Conservation (phyloP, 768 basidiomycete genomes). For the Hemileccinum rubropunctum region DNA sequence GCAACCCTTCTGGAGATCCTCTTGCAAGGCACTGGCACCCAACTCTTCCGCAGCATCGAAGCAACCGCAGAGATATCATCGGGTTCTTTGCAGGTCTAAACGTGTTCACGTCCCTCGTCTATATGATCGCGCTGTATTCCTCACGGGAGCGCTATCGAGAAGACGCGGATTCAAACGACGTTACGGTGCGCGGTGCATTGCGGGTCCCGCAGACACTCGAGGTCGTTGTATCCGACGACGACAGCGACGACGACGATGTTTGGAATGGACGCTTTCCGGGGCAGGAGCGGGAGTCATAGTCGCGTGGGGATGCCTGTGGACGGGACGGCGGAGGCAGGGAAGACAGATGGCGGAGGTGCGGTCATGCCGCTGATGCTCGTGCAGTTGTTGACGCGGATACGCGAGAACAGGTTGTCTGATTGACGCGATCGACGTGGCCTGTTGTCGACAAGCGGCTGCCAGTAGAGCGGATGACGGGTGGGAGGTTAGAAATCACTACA, state of each 20-base stretch:
- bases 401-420: constrained; percentile 61
- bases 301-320: constrained; percentile 29
- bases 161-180: constrained; percentile 43
- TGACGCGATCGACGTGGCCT: constrained; percentile 47
- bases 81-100: constrained; percentile 84
- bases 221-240: constrained; percentile 20
- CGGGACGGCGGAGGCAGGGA: constrained; percentile 17
- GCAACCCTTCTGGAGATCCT: constrained; percentile 51
- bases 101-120: constrained; percentile 77
- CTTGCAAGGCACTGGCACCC: constrained; percentile 43
- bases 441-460: constrained; percentile 71
- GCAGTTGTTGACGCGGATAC: constrained; percentile 59
- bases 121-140: constrained; percentile 82
- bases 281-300: constrained; percentile 26
- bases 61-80: constrained; percentile 64
- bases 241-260: constrained; percentile 9
- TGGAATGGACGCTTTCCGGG: constrained; percentile 23
- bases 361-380: constrained; percentile 63
- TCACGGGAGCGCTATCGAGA: constrained; percentile 86
- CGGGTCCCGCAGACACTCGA: constrained; percentile 11
- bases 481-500: constrained; percentile 34
- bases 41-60: constrained; percentile 28
- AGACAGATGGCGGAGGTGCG: constrained; percentile 16
- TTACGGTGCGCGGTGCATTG: constrained; percentile 16
- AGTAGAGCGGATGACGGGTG: constrained; percentile 67